Conservation (phyloP, 345 rosid genomes). For the Salix caprea region DNA sequence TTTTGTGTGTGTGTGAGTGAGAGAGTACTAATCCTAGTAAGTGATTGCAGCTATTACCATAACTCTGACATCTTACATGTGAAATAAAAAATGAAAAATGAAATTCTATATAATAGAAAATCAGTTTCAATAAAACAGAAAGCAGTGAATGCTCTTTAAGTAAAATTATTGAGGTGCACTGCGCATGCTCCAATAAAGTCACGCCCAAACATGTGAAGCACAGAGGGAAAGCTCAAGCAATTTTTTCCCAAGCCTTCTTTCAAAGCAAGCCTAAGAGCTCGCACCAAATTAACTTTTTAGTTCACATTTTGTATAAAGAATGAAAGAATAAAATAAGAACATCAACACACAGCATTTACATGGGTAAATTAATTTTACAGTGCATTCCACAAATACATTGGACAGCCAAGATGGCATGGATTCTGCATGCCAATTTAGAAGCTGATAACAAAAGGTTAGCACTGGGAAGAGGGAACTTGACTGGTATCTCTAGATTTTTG, state of each 20-base stretch:
- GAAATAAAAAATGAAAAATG: too few relatives aligned
- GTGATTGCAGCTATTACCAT: too few relatives aligned
- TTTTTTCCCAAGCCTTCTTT: not conserved
- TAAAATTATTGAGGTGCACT: not conserved
- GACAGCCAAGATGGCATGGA: too few relatives aligned
- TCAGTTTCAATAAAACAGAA: not conserved
- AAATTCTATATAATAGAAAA: too few relatives aligned
- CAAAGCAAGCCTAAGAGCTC: not conserved
- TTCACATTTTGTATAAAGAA: too few relatives aligned
- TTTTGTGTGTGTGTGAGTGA: too few relatives aligned
- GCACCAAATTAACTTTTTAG: not conserved
- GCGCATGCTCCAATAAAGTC: not conserved
- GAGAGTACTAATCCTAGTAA: too few relatives aligned
- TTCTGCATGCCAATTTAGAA: not conserved
- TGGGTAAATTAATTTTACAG: too few relatives aligned
- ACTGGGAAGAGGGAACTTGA: slow-evolving; percentile 13
- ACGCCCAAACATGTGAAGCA: not conserved
- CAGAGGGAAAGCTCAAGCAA: not conserved
- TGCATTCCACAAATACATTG: too few relatives aligned
- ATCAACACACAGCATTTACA: too few relatives aligned
- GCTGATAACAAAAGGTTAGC: not conserved
- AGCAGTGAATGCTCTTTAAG: not conserved
- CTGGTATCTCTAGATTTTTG: not conserved
- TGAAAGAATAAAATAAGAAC: too few relatives aligned
- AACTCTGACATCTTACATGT: too few relatives aligned